Conservation (phyloP, 139 green algal genomes). For the Coccomyxa sp. region DNA sequence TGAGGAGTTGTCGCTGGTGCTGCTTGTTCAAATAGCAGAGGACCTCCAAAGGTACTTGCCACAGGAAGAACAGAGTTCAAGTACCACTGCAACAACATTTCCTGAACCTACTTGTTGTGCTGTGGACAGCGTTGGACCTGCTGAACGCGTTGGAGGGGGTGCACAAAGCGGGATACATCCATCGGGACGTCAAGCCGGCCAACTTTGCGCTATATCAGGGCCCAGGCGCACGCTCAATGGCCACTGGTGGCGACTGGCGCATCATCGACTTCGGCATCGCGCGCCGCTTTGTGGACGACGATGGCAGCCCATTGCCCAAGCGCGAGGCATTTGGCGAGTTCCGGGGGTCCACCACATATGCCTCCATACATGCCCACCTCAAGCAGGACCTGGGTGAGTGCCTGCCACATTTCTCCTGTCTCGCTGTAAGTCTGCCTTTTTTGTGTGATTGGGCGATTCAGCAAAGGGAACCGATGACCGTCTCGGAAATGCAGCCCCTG, state of each 20-base stretch:
- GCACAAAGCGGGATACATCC: constrained; percentile 57
- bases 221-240: constrained; percentile 17
- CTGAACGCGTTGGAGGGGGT: constrained; percentile 54
- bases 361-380: constrained; percentile 56
- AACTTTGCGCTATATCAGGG: constrained; percentile 59
- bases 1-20: no score
- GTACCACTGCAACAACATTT: no score
- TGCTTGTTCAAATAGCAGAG: no score
- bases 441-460: no score
- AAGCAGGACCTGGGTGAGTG: constrained; percentile 42
- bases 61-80: no score
- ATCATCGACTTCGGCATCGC: constrained; percentile 78
- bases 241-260: constrained; percentile 36
- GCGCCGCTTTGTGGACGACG: constrained; percentile 40
- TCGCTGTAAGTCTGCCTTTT: no score
- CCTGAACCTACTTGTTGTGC: no score
- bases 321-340: constrained; percentile 58
- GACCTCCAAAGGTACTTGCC: no score
- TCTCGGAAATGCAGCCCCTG: no score
- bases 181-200: constrained; percentile 79
- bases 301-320: constrained; percentile 37
- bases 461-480: no score
- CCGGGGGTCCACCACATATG: constrained; percentile 73
- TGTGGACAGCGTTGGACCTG: no score
- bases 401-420: neutral